Base-by-base conservation (phyloP, 441 rosid species). In the Gossypium gossypioides region DNA sequence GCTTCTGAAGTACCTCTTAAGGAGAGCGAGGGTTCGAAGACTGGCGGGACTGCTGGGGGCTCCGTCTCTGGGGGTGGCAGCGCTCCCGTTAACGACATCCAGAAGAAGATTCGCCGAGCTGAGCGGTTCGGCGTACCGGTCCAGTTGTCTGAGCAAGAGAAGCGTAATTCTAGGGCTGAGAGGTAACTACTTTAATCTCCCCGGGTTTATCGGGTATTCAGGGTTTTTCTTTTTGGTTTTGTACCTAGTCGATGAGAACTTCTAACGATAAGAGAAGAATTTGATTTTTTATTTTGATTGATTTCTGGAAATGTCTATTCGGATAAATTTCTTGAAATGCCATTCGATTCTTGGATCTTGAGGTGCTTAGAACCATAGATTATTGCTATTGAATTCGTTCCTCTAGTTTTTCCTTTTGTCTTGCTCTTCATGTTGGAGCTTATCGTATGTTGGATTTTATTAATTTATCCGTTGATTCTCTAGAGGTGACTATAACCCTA, bases 101-200 rank as follows among this genome's bases (percentile, higher is more conserved):
- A 88, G 86, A 91, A 85, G 79, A 91, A 91, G 88, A 87, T 88
- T 69, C 94, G 86, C 15, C 91, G 98, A 37, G 97, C 98, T 3
- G 98, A 93, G 88, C 83, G 98, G 71, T 93, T 93, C 56, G 98
- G 96, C 6, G 76, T 90, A 65, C 76, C 83, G 42, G 95, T 93
- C 8, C 86, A 88, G 79, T 40, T 90, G 21, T 88, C 96, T 0
- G 98, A 93, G 85, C 75, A 86, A 71, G 98, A 93, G 84, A 93
- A 91, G 74, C 96, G 96, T 46, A 84, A 82, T 85, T 88, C 91
- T 69, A 90, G 98, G 4, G 94, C 96, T 67, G 96, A 88, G 85
- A 88, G 97, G 96, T 93, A 58, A 46, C 10, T 8, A 1, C 8
- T 25, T 67, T 48, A n/a, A 21, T 27, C 4, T 19, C 4, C 21